Evolutionary conservation across 2,329 filamentous ascomycete species (phyloP), one percentile per base, ranked within the genome.

Genomic region (Neonectria coccinea): DNA sequence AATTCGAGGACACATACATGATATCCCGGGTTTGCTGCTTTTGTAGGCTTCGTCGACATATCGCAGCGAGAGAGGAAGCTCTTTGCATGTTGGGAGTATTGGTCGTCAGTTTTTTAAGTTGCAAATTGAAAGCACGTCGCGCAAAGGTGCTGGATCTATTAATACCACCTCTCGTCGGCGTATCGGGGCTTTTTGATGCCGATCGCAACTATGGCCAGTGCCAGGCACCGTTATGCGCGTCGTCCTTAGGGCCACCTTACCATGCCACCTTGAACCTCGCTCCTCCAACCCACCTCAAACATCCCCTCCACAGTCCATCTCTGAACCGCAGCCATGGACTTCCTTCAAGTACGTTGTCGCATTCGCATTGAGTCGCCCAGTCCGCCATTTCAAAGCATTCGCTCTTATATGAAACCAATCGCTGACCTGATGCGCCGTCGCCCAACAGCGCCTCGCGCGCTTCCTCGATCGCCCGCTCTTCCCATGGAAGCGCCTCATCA

Each of bases 401-500:
- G 29, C n/a, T 53, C 29, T 29, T 41, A 39, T n/a, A 27, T 42
- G 20, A 31, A 33, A 58, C 59, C 59, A 59, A 56, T 58, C 47
- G 56, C 71, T 74, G 66, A 75, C 50, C 56, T 20, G 41, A 27
- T 31, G 41, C 54, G 22, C 50, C 36, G 25, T 27, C 36, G 36
- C 39, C 53, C 52, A 59, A 52, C 76, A 91, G 88, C 87, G 87
- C 84, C 89, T 98, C 72, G 93, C 93, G 77, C 89, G 88, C 79
- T 90, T 92, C 80, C 91, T 98, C 75, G 96, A 99, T 84, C 89
- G 92, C 76, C 94, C 95, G 63, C 85, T 92, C 76, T 97, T 98
- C 83, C 95, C 96, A 59, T 99, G 96, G 96, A 99, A 97, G 88
- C 92, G 89, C 79, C 89, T 99, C 74, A 94, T 99, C 75, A 88